A percentile compares a stretch with the other conserved stretches of the same genome.
These are phyloP conservation scores for Komagataella ulmi DNA, from an alignment of 805 yeast genomes.

Conservation along the genomic window DNA sequence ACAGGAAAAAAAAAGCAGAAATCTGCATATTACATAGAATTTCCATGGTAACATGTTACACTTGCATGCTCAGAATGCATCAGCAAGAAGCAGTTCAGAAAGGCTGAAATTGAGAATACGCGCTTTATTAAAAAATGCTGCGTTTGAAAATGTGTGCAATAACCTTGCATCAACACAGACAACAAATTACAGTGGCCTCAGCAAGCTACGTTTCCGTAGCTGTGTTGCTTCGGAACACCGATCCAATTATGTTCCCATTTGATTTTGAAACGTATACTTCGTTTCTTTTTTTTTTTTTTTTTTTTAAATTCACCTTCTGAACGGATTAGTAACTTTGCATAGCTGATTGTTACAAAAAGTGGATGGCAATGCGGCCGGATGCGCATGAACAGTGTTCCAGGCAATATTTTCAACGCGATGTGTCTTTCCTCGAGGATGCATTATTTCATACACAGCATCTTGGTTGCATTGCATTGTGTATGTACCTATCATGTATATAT, in stretches of 20 bases:
- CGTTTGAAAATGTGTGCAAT: neutral
- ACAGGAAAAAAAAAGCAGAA: neutral
- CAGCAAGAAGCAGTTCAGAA: neutral
- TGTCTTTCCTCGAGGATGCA: neutral
- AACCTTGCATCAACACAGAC: neutral
- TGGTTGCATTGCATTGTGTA: neutral
- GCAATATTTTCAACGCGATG: neutral
- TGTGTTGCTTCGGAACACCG: too few relatives aligned
- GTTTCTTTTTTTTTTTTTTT: too few relatives aligned
- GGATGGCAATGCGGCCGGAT: neutral
- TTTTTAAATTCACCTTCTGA: neutral
- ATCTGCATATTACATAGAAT: neutral
- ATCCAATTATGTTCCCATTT: too few relatives aligned
- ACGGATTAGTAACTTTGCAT: neutral
- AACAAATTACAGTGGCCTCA: too few relatives aligned
- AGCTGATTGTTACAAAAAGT: neutral
- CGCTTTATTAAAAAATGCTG: neutral
- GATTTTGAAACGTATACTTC: too few relatives aligned
- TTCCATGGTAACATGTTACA: neutral
- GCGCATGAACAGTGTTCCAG: neutral
- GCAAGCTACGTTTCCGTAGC: too few relatives aligned
- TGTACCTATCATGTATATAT: neutral
- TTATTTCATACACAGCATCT: neutral
- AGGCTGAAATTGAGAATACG: neutral
- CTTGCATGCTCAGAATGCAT: neutral